A percentile compares a stretch with the other conserved stretches of the same genome.
These are phyloP conservation scores for Casuarina glauca DNA, from an alignment of 306 rosid species.

Conservation along the genomic window DNA sequence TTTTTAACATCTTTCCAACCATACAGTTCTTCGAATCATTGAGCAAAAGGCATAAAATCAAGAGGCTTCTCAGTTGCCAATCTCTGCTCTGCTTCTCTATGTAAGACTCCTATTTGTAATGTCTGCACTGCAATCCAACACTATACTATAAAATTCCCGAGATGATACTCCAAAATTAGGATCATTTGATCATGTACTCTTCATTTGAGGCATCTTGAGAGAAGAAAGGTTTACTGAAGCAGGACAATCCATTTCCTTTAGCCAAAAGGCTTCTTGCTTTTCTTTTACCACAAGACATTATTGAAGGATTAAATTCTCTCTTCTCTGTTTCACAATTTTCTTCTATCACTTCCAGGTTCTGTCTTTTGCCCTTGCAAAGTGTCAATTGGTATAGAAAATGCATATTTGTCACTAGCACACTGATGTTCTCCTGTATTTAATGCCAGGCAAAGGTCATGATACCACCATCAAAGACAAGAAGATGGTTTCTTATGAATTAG, in stretches of 20 bases:
- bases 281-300: background rate
- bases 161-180: background rate
- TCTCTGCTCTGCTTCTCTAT: background rate
- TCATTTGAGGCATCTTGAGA: background rate
- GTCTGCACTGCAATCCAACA: background rate
- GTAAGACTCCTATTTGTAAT: background rate
- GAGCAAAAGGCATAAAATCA: background rate
- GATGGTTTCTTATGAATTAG: background rate
- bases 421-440: background rate
- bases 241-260: background rate
- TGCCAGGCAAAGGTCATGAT: background rate
- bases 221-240: background rate
- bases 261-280: background rate
- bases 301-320: background rate
- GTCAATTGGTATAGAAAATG: slow-evolving; percentile 2
- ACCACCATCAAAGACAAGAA: background rate
- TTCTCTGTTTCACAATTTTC: background rate
- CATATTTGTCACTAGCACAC: background rate
- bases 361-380: background rate
- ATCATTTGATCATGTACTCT: background rate
- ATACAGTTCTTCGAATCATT: background rate
- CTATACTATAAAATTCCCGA: background rate
- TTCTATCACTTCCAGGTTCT: background rate
- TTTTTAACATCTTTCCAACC: background rate
- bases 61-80: background rate